phyloP scores from a whole-genome alignment of 2,329 filamentous ascomycete genomes.

The Alternaria tenuissima region DNA sequence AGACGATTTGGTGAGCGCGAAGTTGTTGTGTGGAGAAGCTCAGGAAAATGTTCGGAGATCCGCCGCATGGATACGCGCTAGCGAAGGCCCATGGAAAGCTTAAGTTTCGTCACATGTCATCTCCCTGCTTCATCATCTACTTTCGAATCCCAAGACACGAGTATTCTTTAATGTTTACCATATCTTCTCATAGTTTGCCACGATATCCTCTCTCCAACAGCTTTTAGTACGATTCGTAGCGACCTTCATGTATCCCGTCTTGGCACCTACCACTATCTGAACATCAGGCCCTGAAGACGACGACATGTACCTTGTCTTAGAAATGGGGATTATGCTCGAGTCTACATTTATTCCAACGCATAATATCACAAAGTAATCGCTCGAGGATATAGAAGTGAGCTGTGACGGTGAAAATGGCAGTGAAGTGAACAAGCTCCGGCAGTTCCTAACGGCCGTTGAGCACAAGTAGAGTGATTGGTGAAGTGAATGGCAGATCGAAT shows the following conservation, averaged over 20 bases:
- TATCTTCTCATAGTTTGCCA: background rate
- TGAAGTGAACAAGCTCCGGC: background rate
- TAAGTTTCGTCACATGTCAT: background rate
- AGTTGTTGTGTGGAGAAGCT: conserved; percentile 7
- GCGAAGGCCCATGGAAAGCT: background rate
- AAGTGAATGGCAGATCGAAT: background rate
- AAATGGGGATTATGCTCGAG: background rate
- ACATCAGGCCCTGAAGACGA: background rate
- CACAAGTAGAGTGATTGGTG: background rate
- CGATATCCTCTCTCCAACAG: background rate
- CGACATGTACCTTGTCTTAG: background rate
- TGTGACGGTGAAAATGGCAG: background rate
- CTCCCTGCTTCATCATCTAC: background rate
- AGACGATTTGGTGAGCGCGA: background rate
- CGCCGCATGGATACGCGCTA: background rate
- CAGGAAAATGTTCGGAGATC: conserved; percentile 10
- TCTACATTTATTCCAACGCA: no score
- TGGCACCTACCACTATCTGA: background rate
- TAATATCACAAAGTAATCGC: background rate
- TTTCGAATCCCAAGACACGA: background rate
- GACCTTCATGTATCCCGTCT: background rate
- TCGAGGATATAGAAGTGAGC: background rate
- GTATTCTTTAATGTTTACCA: background rate
- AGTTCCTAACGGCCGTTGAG: background rate
- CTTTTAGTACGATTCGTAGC: background rate